Evolutionary conservation across 1,284 basidiomycete species (phyloP).

Genomic region (Xerocomus nothofagi): DNA sequence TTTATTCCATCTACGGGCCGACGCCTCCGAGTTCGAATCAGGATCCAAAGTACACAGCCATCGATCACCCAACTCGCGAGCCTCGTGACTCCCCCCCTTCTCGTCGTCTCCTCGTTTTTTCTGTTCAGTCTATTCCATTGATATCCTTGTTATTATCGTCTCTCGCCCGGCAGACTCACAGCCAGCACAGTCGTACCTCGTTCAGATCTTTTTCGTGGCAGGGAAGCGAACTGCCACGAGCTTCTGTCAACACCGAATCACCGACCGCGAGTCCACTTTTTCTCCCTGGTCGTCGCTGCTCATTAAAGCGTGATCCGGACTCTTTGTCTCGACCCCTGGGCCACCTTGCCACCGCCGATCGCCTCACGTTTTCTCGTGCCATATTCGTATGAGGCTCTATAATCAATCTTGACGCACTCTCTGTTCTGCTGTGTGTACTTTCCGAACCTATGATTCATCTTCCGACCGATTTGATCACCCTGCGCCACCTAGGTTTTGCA

Average conservation of each 20-base stretch:
- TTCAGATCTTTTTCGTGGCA: not conserved
- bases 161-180: not conserved
- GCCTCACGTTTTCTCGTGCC: constrained; percentile 3
- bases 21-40: too few species aligned
- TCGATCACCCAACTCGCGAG: too few species aligned
- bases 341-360: not conserved
- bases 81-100: too few species aligned
- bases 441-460: not conserved
- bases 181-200: not conserved
- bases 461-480: constrained; percentile 4
- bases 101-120: constrained; percentile 11
- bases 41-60: too few species aligned
- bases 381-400: constrained; percentile 11
- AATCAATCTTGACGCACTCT: constrained; percentile 6
- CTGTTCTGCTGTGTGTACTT: constrained; percentile 16
- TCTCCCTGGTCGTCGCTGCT: not conserved
- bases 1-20: too few species aligned
- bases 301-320: constrained; percentile 6
- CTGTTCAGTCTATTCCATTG: constrained; percentile 4
- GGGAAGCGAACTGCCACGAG: constrained; percentile 5
- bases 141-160: too few species aligned
- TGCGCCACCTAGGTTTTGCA: constrained; percentile 19
- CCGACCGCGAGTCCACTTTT: constrained; percentile 9
- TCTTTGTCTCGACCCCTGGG: constrained; percentile 10
- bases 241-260: too few species aligned